These are phyloP conservation scores for Arthrobotrys megalospora DNA, from an alignment of 2,329 filamentous ascomycete species.

Conservation along the genomic window DNA sequence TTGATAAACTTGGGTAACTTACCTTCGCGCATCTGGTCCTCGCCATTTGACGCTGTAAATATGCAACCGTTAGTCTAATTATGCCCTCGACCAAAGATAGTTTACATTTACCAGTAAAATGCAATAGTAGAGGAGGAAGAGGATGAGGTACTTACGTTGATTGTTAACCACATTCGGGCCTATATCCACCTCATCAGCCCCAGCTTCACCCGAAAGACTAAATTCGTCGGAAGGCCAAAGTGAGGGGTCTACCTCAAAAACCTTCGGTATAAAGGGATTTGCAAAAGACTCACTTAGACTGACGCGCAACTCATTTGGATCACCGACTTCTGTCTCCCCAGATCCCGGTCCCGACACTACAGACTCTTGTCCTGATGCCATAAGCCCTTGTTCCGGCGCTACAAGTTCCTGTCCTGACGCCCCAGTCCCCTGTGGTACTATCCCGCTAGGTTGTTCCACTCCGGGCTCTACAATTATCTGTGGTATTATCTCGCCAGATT, in stretches of 20 bases:
- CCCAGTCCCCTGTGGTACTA: no score
- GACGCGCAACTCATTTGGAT: neutral
- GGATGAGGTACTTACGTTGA: neutral
- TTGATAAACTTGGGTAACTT: neutral
- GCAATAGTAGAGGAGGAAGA: neutral
- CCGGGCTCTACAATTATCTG: no score
- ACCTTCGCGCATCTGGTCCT: constrained; percentile 4
- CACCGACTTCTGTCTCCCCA: neutral
- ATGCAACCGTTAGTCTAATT: neutral
- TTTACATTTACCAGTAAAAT: neutral
- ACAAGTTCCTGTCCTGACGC: no score
- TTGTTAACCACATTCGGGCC: neutral
- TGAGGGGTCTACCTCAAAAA: neutral
- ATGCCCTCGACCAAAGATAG: no score
- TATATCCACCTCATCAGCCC: neutral
- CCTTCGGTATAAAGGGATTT: neutral
- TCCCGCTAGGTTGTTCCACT: neutral
- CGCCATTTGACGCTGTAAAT: neutral
- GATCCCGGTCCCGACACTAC: neutral
- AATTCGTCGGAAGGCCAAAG: neutral
- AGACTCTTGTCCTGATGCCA: neutral
- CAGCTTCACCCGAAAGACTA: neutral
- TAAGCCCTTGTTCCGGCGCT: no score
- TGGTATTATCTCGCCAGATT: neutral
- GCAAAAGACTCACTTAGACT: neutral